Percentiles rank a stretch among this genome's conserved stretches.
Conservation (phyloP, 2,329 filamentous ascomycete genomes). For the Fusarium caatingaense region DNA sequence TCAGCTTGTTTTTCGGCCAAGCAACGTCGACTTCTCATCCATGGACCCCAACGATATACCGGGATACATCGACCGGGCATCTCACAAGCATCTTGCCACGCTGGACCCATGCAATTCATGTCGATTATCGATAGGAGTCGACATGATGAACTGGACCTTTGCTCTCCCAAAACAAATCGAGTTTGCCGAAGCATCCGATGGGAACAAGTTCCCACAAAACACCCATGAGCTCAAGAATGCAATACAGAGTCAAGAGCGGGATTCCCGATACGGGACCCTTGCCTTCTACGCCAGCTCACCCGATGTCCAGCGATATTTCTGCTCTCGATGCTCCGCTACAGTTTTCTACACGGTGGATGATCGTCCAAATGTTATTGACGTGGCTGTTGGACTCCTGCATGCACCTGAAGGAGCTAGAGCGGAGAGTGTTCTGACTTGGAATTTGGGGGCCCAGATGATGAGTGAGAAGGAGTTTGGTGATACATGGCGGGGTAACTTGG, state of each 20-base stretch:
- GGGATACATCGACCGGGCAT: slow-evolving; percentile 57
- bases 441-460: slow-evolving; percentile 46
- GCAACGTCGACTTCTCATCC: slow-evolving; percentile 40
- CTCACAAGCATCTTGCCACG: slow-evolving; percentile 53
- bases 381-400: slow-evolving; percentile 59
- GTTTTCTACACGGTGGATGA: slow-evolving; percentile 59
- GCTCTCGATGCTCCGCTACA: slow-evolving; percentile 58
- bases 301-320: slow-evolving; percentile 61
- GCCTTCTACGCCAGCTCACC: slow-evolving; percentile 57
- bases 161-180: slow-evolving; percentile 53
- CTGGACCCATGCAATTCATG: slow-evolving; percentile 63
- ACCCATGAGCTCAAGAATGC: slow-evolving; percentile 49
- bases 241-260: slow-evolving; percentile 45
- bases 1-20: slow-evolving; percentile 53
- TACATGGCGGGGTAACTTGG: slow-evolving; percentile 34
- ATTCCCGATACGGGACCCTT: slow-evolving; percentile 57
- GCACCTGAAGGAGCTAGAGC: slow-evolving; percentile 58
- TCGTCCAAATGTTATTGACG: slow-evolving; percentile 54
- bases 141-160: slow-evolving; percentile 61
- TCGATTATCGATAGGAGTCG: slow-evolving; percentile 54
- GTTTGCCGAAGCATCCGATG: slow-evolving; percentile 36
- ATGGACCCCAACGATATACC: slow-evolving; percentile 50
- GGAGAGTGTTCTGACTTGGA: slow-evolving; percentile 58
- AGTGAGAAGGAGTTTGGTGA: slow-evolving; percentile 16
- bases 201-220: slow-evolving; percentile 20